Percentiles rank a stretch among this genome's conserved stretches.
phyloP scores from a whole-genome alignment of 2,329 filamentous ascomycete genomes.

The Bipolaris sorokiniana region DNA sequence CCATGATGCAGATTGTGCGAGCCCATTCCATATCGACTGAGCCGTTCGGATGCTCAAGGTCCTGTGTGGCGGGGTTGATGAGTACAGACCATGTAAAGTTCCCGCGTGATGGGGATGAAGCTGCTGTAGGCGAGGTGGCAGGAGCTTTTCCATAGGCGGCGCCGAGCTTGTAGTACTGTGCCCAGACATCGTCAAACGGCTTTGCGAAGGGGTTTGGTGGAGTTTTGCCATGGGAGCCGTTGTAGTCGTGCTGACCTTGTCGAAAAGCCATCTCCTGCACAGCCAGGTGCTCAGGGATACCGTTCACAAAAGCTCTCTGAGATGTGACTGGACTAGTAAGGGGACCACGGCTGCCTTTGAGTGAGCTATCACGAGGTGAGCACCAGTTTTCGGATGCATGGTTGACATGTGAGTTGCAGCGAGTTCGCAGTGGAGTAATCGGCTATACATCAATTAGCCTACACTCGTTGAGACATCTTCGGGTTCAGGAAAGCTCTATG shows the following conservation, averaged over 20 bases:
- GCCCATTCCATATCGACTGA: constrained; percentile 25
- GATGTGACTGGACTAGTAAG: background rate
- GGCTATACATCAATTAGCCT: constrained; percentile 3
- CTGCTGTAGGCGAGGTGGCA: constrained; percentile 1
- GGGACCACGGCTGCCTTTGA: constrained; percentile 8
- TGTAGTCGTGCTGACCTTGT: constrained; percentile 27
- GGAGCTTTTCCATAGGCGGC: constrained; percentile 18
- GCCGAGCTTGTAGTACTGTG: constrained; percentile 27
- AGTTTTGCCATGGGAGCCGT: constrained; percentile 8
- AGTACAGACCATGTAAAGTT: constrained; percentile 34
- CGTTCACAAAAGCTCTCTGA: constrained; percentile 14
- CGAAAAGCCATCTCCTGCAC: constrained; percentile 37
- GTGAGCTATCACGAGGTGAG: constrained; percentile 5
- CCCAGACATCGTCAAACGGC: constrained; percentile 27
- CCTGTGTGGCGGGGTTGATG: constrained; percentile 37
- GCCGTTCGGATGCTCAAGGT: constrained; percentile 30
- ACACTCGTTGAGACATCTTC: background rate
- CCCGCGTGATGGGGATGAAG: constrained; percentile 9
- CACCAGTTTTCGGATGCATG: constrained; percentile 8
- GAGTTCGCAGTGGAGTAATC: constrained; percentile 12
- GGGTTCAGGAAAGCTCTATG: constrained; percentile 12
- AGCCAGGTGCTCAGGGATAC: constrained; percentile 25
- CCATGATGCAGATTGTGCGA: constrained; percentile 20
- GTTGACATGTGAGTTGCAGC: constrained; percentile 8
- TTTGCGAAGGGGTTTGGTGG: constrained; percentile 28